Evolutionary conservation across 805 yeast genomes (phyloP).

Genomic region (Metschnikowia lochheadii): DNA sequence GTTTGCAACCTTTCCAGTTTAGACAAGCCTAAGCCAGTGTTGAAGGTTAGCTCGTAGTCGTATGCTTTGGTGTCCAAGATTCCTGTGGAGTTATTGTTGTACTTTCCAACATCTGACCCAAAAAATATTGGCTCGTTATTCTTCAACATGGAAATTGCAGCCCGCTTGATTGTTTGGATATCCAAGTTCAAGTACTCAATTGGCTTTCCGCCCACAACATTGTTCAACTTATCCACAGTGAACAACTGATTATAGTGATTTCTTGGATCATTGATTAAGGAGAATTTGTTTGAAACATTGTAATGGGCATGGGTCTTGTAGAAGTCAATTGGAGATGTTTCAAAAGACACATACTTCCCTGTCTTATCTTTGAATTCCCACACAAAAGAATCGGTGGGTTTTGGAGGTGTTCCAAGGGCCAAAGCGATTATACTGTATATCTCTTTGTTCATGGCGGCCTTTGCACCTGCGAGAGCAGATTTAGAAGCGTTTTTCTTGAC

Average conservation of each 20-base stretch:
- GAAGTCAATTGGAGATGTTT: conserved; percentile 64
- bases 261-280: conserved; percentile 80
- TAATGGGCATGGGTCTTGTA: conserved; percentile 51
- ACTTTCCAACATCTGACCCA: conserved; percentile 87
- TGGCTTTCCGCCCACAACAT: conserved; percentile 64
- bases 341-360: conserved; percentile 49
- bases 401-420: conserved; percentile 76
- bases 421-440: conserved; percentile 63
- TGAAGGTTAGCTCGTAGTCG: conserved; percentile 58
- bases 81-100: conserved; percentile 58
- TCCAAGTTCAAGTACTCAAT: conserved; percentile 70
- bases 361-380: conserved; percentile 81
- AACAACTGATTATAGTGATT: conserved; percentile 60
- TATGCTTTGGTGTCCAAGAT: conserved; percentile 68
- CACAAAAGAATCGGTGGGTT: conserved; percentile 57
- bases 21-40: conserved; percentile 44
- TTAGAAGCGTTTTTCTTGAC: conserved; percentile 40
- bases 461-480: conserved; percentile 31
- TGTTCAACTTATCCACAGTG: conserved; percentile 71
- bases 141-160: conserved; percentile 66
- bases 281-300: conserved; percentile 51
- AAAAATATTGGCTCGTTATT: conserved; percentile 78
- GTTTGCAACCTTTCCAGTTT: conserved; percentile 70
- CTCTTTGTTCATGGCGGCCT: conserved; percentile 49
- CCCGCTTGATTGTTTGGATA: conserved; percentile 51